Base-by-base conservation (phyloP, 768 basidiomycete genomes). In the Tephrocybe sp. region DNA sequence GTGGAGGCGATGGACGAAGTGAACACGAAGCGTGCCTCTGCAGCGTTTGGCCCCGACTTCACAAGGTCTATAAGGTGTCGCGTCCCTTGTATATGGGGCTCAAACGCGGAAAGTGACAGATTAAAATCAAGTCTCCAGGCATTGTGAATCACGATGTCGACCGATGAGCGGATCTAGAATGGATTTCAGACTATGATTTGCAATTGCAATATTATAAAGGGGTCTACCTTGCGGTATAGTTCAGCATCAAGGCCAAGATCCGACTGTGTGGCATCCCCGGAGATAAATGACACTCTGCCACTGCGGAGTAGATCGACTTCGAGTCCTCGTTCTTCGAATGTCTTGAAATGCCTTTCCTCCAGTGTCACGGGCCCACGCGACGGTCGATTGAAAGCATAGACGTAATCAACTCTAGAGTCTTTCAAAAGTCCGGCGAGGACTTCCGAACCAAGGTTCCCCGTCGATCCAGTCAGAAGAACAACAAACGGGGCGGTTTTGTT, bases 121-220 rank as follows among this genome's bases (percentile, higher is more conserved):
- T 75, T 74, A 58, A 75, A 75, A 44, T 77, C 68, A 5, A 76
- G 58, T 5, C 63, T 55, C 73, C 70, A 74, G 0, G 69, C 72
- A 35, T 68, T 67, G 46, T 69, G 64, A 0, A 71, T 62, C 18
- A 70, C 61, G 24, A 54, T 47, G 1, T 63, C 64, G 5, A 70
- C 60, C 1, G 53, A 47, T 1, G 49, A 47, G 2, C 53, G 48
- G 1, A 70, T 59, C 70, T 71, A 15, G 5, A 15, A 34, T 34
- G 12, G 32, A 34, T 16, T 11, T 34, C 16, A 34, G 15, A 7
- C 5, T 34, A 34, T n/a, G 8, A 11, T 15, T 15, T 16, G 16
- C 13, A 5, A 16, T 34, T 15, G 5, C 15, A 4, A 15, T 5
- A 34, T 11, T 16, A 13, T 21, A 12, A 30, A 44, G 12, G 11